A percentile compares a stretch with the other conserved stretches of the same genome.
phyloP scores from a whole-genome alignment of 164 flowering plant genomes.

The Protea cynaroides region DNA sequence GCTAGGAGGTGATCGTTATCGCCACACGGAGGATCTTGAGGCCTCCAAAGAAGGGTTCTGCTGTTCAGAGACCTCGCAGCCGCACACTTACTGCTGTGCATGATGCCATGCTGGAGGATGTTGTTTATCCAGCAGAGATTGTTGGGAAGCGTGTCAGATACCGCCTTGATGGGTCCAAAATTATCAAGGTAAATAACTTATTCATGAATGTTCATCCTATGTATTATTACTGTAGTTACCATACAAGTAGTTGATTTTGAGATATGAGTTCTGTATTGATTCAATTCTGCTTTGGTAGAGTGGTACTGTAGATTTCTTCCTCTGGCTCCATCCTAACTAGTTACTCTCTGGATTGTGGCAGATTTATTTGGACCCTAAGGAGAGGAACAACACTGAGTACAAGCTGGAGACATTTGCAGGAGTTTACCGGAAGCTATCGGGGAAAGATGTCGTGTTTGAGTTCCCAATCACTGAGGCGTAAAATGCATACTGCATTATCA shows the following conservation, averaged over 20 bases:
- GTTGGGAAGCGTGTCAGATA: slow-evolving; percentile 89
- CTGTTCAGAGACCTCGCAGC: slow-evolving; percentile 70
- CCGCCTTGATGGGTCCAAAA: slow-evolving; percentile 78
- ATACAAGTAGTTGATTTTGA: no score
- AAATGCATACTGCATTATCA: not conserved
- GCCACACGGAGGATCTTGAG: slow-evolving; percentile 80
- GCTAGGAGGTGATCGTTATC: slow-evolving; percentile 75
- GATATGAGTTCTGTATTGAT: not conserved
- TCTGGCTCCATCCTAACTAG: no score
- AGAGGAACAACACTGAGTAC: slow-evolving; percentile 69
- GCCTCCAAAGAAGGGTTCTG: slow-evolving; percentile 96
- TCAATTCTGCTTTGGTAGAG: not conserved
- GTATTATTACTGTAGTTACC: no score
- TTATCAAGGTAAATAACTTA: slow-evolving; percentile 61
- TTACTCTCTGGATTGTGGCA: slow-evolving; percentile 11
- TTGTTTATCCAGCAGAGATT: slow-evolving; percentile 88
- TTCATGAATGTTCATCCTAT: not conserved
- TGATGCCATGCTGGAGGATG: slow-evolving; percentile 82
- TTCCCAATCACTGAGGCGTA: slow-evolving; percentile 66
- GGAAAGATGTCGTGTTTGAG: slow-evolving; percentile 81
- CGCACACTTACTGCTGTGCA: slow-evolving; percentile 89
- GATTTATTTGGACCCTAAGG: slow-evolving; percentile 78
- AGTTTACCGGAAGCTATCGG: slow-evolving; percentile 76
- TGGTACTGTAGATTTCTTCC: not conserved
- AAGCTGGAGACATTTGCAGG: slow-evolving; percentile 72